phyloP scores from a whole-genome alignment of 2,329 filamentous ascomycete species.

The Claviceps cyperi region DNA sequence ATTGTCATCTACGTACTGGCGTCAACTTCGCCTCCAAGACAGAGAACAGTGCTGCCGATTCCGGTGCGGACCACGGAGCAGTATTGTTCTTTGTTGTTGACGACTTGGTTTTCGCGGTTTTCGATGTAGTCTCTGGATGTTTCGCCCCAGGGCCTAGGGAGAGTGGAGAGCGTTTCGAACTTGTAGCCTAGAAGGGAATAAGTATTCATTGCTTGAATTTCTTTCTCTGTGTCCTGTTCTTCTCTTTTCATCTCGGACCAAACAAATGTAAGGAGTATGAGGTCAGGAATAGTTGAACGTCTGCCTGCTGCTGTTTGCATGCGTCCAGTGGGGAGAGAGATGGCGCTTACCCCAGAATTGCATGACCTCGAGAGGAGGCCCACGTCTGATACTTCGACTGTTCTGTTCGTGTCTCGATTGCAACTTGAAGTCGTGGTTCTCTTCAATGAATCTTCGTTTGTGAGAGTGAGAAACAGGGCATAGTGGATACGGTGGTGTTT shows the following conservation, averaged over 20 bases:
- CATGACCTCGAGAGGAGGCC: constrained; percentile 63
- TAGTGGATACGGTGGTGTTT: not conserved
- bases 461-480: not conserved
- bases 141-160: constrained; percentile 61
- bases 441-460: constrained; percentile 67
- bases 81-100: constrained; percentile 88
- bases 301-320: not conserved
- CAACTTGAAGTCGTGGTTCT: constrained; percentile 64
- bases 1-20: constrained; percentile 39
- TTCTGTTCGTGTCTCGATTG: constrained; percentile 43
- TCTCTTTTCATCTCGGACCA: not conserved
- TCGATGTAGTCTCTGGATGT: constrained; percentile 68
- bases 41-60: constrained; percentile 58
- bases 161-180: constrained; percentile 73
- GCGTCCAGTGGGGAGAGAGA: not conserved
- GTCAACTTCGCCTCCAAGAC: constrained; percentile 90
- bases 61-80: constrained; percentile 87
- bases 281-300: not conserved
- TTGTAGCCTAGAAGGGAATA: constrained; percentile 58
- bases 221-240: not conserved
- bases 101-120: constrained; percentile 50
- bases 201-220: too few species aligned
- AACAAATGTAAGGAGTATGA: too few species aligned
- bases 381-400: constrained; percentile 17
- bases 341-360: constrained; percentile 63